Base-by-base conservation (phyloP, 2,329 filamentous ascomycete genomes). In the Arthroderma uncinatum region DNA sequence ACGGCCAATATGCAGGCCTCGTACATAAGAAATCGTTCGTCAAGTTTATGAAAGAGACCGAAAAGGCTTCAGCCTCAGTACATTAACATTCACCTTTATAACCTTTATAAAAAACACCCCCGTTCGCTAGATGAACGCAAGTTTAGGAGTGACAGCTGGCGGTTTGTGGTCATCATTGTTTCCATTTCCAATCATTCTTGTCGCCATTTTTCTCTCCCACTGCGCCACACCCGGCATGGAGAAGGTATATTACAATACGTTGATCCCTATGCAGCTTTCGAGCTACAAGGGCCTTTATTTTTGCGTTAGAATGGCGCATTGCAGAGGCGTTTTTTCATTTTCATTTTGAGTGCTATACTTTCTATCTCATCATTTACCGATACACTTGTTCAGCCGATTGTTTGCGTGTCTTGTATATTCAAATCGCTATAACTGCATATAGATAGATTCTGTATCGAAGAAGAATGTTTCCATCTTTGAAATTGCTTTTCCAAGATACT, bases 21-120 rank as follows among this genome's bases (percentile, higher is more conserved):
- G 89, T 95, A 54, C 93, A 98, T 72, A 97, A 97, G 77, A 98
- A 98, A 76, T 85, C 84, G 2, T 97, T 98, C 75, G 92, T 95
- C 59, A 91, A 89, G 71, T 96, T 95, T 68, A 86, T 95, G 72
- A 89, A 91, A 63, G 86, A 94, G 42, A 57, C 34, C 8, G 56
- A 58, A 23, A 59, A 60, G 37, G 28, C 50, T 50, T 30, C 28
- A 5, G 28, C 47, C 25, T 7, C 28, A 7, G n/a, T 30, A 30
- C 47, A 30, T 9, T 30, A 14, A 50, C 1, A 10, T 14, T n/a
- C 10, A 50, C 14, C 6, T 12, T 10, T 48, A 28, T 14, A 47
- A n/a, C n/a, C n/a, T n/a, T n/a, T 23, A 25, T 14, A 25, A 21
- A 42, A 16, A n/a, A n/a, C n/a, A n/a, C n/a, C n/a, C 21, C 10